These are phyloP conservation scores for Paecilomyces niveus DNA, from an alignment of 2,329 filamentous ascomycete genomes.

Conservation along the genomic window DNA sequence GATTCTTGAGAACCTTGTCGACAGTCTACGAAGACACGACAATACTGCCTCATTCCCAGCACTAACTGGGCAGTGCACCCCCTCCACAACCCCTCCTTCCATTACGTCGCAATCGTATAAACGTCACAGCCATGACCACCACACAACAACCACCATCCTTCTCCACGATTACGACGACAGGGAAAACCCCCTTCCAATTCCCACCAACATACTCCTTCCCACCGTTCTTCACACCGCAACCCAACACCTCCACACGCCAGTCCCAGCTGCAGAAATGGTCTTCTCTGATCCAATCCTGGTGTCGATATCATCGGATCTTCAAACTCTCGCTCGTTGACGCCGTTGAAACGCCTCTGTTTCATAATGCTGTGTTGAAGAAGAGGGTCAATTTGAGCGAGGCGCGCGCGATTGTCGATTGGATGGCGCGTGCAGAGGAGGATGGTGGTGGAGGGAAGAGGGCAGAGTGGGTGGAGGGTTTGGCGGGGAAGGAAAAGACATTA, in stretches of 20 bases:
- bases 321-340: conserved; percentile 61
- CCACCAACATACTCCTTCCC: conserved; percentile 42
- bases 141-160: background rate
- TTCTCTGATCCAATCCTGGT: conserved; percentile 76
- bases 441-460: conserved; percentile 41
- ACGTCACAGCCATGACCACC: background rate
- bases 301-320: conserved; percentile 68
- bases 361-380: conserved; percentile 38
- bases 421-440: conserved; percentile 41
- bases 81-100: background rate
- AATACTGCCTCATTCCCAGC: background rate
- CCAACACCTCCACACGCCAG: conserved; percentile 37
- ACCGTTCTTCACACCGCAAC: conserved; percentile 47
- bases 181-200: conserved; percentile 28
- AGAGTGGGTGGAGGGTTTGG: conserved; percentile 51
- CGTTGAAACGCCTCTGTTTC: conserved; percentile 53
- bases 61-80: background rate
- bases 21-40: background rate
- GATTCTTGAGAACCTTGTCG: background rate
- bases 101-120: background rate
- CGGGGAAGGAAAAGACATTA: conserved; percentile 41
- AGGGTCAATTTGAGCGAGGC: conserved; percentile 47
- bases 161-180: conserved; percentile 8
- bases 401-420: conserved; percentile 49
- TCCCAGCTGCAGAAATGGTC: conserved; percentile 72